phyloP scores from a whole-genome alignment of 2,329 filamentous ascomycete genomes.

The Colletotrichum navitas region DNA sequence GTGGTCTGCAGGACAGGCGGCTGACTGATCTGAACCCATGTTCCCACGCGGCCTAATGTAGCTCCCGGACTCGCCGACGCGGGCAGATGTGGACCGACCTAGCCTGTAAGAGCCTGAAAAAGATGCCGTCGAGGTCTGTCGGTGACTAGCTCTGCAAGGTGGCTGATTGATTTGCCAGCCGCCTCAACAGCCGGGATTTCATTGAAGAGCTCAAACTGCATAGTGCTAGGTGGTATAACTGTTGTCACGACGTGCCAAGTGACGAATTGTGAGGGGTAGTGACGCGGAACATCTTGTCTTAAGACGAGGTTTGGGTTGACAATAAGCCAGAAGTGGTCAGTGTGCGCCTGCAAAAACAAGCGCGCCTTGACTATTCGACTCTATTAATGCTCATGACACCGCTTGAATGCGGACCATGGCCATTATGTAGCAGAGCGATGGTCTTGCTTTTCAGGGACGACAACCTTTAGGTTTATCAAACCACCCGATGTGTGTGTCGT shows the following conservation, averaged over 20 bases:
- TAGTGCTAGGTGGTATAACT: too few relatives aligned
- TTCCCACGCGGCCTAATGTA: slow-evolving; percentile 7
- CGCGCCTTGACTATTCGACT: neutral
- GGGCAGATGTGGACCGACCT: neutral
- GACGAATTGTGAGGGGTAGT: too few relatives aligned
- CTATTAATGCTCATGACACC: neutral
- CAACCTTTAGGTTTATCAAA: neutral
- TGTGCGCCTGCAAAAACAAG: neutral
- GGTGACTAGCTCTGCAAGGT: too few relatives aligned
- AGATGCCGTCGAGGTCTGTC: too few relatives aligned
- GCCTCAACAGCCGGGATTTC: too few relatives aligned
- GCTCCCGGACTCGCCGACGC: slow-evolving; percentile 27
- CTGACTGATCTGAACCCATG: slow-evolving; percentile 15
- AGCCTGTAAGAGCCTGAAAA: too few relatives aligned
- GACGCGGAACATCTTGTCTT: too few relatives aligned
- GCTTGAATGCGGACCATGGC: neutral
- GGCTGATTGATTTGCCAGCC: too few relatives aligned
- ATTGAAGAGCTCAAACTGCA: too few relatives aligned
- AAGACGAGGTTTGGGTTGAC: neutral
- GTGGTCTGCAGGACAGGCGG: neutral
- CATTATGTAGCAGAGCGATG: neutral
- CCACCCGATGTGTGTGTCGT: neutral
- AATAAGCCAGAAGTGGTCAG: neutral
- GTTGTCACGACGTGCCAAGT: too few relatives aligned
- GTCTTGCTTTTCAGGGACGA: neutral